Evolutionary conservation across 1,284 basidiomycete genomes (phyloP).

Genomic region (Ceratobasidium sp.): DNA sequence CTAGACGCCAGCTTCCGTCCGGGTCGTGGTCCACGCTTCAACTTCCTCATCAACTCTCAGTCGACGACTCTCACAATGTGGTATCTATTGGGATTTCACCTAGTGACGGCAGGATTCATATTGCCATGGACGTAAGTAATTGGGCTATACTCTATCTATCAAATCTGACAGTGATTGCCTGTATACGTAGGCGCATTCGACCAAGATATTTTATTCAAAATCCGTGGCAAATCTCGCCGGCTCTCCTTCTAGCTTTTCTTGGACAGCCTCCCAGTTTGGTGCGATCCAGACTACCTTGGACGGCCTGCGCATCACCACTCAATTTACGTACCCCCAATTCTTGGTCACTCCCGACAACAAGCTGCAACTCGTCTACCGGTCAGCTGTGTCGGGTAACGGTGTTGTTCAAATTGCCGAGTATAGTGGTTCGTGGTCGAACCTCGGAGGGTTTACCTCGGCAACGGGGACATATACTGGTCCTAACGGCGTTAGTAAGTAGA

Average conservation of each 20-base stretch:
- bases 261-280: slow-evolving; percentile 46
- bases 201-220: slow-evolving; percentile 45
- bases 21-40: slow-evolving; percentile 46
- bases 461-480: slow-evolving; percentile 48
- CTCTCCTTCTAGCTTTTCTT: slow-evolving; percentile 37
- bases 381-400: slow-evolving; percentile 46
- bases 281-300: slow-evolving; percentile 44
- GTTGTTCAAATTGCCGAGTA: slow-evolving; percentile 44
- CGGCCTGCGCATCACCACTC: slow-evolving; percentile 45
- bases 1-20: slow-evolving; percentile 44
- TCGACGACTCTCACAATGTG: slow-evolving; percentile 49
- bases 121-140: slow-evolving; percentile 49
- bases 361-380: slow-evolving; percentile 48
- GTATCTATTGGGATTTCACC: slow-evolving; percentile 49
- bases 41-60: slow-evolving; percentile 47
- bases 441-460: slow-evolving; percentile 47
- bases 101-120: slow-evolving; percentile 48
- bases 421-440: slow-evolving; percentile 47
- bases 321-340: slow-evolving; percentile 50
- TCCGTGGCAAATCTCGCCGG: slow-evolving; percentile 46
- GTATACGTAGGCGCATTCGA: slow-evolving; percentile 26
- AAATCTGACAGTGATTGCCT: no score
- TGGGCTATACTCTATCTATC: no score
- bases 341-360: slow-evolving; percentile 48
- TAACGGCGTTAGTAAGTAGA: slow-evolving; percentile 46